A percentile compares a stretch with the other conserved stretches of the same genome.
Evolutionary conservation across 305 asterid species (phyloP).

Genomic region (Coffea humblotiana): DNA sequence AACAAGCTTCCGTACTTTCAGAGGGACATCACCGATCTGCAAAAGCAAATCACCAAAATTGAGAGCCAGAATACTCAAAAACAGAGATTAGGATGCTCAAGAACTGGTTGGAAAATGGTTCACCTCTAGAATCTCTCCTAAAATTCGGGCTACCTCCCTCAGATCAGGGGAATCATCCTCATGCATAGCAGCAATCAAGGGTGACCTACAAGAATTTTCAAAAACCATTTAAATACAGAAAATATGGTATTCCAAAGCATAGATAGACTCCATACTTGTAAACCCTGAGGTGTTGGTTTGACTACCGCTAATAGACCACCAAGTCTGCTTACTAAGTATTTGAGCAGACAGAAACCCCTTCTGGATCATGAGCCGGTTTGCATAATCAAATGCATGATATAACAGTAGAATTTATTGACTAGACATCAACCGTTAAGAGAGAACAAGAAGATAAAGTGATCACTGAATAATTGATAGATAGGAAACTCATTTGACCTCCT

Average conservation of each 20-base stretch:
- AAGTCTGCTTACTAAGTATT: neutral
- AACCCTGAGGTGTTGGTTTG: no score
- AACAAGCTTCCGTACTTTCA: conserved; percentile 66
- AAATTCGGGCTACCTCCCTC: conserved; percentile 62
- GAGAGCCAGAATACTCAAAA: neutral
- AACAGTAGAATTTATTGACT: neutral
- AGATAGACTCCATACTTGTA: neutral
- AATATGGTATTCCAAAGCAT: neutral
- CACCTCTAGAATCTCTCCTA: conserved; percentile 66
- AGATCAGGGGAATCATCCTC: conserved; percentile 79
- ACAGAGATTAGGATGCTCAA: conserved; percentile 5
- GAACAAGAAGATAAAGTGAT: neutral
- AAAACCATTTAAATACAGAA: neutral
- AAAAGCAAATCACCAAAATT: conserved; percentile 6
- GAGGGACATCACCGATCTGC: conserved; percentile 63
- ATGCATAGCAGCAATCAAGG: conserved; percentile 78
- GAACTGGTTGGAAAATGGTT: neutral
- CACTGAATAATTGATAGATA: neutral
- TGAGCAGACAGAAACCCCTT: neutral
- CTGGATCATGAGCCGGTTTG: neutral
- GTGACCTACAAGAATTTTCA: conserved; percentile 53
- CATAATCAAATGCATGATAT: neutral
- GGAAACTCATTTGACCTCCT: neutral
- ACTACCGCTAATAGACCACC: neutral
- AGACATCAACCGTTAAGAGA: neutral